These are phyloP conservation scores for Psophocarpus tetragonolobus DNA, from an alignment of 306 rosid genomes.

Conservation along the genomic window DNA sequence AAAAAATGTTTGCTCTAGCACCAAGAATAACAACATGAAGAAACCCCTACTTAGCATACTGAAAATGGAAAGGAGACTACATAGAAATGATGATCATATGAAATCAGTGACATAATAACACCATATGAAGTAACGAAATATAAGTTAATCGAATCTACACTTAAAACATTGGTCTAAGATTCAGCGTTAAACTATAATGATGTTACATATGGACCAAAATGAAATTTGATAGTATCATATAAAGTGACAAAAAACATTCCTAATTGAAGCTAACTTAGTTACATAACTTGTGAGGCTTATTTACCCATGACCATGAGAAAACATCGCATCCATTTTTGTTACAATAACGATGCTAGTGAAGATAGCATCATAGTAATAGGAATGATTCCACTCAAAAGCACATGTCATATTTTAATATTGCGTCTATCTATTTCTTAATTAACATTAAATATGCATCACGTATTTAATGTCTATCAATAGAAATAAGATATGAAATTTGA, in stretches of 20 bases:
- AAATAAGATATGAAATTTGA: not conserved
- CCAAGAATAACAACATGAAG: too few species aligned
- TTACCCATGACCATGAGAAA: conserved; percentile 7
- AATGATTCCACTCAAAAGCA: not conserved
- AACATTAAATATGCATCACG: not conserved
- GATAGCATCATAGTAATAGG: not conserved
- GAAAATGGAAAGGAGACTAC: too few species aligned
- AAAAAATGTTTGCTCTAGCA: too few species aligned
- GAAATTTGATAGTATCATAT: conserved; percentile 2
- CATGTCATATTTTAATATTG: not conserved
- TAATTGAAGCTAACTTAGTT: not conserved
- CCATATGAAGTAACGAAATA: not conserved
- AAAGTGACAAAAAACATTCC: not conserved
- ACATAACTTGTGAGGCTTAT: not conserved
- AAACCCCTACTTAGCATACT: too few species aligned
- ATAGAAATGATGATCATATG: too few species aligned
- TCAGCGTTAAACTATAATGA: not conserved
- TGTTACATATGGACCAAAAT: not conserved
- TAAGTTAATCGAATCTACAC: not conserved
- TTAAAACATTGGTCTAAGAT: not conserved
- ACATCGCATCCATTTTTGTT: not conserved
- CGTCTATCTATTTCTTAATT: not conserved
- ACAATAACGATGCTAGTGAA: conserved; percentile 4
- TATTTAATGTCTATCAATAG: not conserved
- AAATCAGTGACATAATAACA: conserved; percentile 12